Evolutionary conservation across 345 rosid species (phyloP), one percentile per base, ranked within the genome.

Genomic region (Salix brachista): DNA sequence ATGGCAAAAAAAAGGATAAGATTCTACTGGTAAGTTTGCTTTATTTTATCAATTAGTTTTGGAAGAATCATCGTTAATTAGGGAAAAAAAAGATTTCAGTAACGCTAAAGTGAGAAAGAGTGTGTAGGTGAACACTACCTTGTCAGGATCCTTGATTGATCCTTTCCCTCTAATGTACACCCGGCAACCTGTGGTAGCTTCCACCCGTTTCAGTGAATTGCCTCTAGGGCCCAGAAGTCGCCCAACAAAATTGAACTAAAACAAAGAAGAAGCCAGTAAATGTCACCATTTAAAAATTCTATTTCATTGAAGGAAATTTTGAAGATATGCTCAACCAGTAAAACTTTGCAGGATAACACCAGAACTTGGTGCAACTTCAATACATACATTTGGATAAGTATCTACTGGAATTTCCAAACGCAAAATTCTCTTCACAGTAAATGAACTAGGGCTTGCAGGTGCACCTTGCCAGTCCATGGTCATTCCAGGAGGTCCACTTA

Each of bases 381-480:
- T 62, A 69, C 86, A 80, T 87, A 90, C 97, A 79, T 85, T 91
- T 46, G 94, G 97, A 82, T 85, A 91, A 78, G 92, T 90, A 81
- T 93, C 97, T 73, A 91, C 98, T 18, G 99, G 99, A 89, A 96
- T 94, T 86, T 96, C 99, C 90, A 96, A 87, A 68, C 98, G 97
- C 90, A 96, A 80, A 79, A 93, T 92, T 85, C 98, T 93, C 88
- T 93, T 93, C 80, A 96, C 91, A 11, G 97, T 89, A 84, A 82
- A 96, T 36, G 98, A 86, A 78, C 97, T 92, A 75, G 98, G 98
- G 80, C 99, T 96, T 70, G 99, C 90, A 75, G 97, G 95, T 14
- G 92, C 96, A 72, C 97, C 90, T 88, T 96, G 98, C 99, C 99
- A 96, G 81, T 96, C 99, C 98, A 96, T 96, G 36, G 95, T 89